Base-by-base conservation (phyloP, 129 eudicot genomes). In the Ambrosia artemisiifolia region DNA sequence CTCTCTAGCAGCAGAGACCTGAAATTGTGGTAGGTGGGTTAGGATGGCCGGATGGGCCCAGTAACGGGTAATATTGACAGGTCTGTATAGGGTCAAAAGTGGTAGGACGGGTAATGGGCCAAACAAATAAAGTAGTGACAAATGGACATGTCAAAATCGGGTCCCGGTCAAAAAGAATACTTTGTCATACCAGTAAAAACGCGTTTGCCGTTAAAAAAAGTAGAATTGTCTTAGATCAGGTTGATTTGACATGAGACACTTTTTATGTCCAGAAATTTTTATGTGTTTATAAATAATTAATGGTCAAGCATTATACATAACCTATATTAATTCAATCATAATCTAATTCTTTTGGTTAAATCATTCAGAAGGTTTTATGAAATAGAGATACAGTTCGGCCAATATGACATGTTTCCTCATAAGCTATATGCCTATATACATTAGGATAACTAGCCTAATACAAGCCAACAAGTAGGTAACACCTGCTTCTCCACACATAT, bases 1-100 rank as follows among this genome's bases (percentile, higher is more conserved):
- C 63, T 94, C 99, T 66, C 97, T 92, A 35, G 97, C 97, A 79
- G 97, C 99, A 74, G 99, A 90, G 5, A 94, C 99, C 99, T 94
- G 81, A 19, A 74, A 67, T 53, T 24, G 34, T 56, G 16, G 28
- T 35, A 56, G 63, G 11, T 24, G 35, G 61, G 32, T 9, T 6
- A 24, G 28, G 28, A 24, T 24, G 28, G 28, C 28, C 19, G 6
- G 13, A 11, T 54, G 61, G 62, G 62, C 10, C 34, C 62, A 10
- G 34, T 19, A 6, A 20, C n/a, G 11, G 63, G 57, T 18, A 18
- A 34, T 50, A 64, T 6, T 24, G 19, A 13, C n/a, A 16, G 55
- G 3, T n/a, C 55, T 13, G 17, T 30, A 13, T 9, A 11, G 11
- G 55, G n/a, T 49, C 55, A 49, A 49, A 49, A 49, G 2, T 48